Percentiles rank a stretch among this genome's conserved stretches.
Evolutionary conservation across 129 eudicot species (phyloP).

Genomic region (Lactuca sativa): DNA sequence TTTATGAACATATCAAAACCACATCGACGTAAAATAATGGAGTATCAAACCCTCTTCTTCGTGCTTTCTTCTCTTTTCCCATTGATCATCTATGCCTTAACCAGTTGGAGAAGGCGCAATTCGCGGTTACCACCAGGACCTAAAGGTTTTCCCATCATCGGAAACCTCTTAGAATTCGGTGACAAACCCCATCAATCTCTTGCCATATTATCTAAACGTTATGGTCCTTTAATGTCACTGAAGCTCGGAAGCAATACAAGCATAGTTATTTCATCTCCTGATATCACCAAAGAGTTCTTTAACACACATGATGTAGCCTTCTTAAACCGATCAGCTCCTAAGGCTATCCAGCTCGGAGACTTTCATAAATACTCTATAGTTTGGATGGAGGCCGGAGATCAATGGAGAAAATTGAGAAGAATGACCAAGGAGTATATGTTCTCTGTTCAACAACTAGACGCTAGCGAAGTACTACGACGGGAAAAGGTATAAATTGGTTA

Average conservation of each 20-base stretch:
- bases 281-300: conserved; percentile 37
- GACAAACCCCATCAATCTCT: too few relatives aligned
- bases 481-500: conserved; percentile 1
- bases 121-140: conserved; percentile 60
- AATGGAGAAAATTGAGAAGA: conserved; percentile 47
- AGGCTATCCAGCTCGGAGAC: not conserved
- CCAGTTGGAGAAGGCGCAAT: conserved; percentile 15
- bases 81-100: not conserved
- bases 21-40: not conserved
- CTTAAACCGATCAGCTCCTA: conserved; percentile 22
- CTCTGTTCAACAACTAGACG: too few relatives aligned
- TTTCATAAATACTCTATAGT: conserved; percentile 37
- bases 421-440: conserved; percentile 30
- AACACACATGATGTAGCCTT: conserved; percentile 36
- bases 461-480: not conserved
- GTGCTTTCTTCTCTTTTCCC: not conserved
- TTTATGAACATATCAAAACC: not conserved
- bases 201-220: not conserved
- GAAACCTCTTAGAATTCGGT: too few relatives aligned
- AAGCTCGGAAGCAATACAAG: conserved; percentile 19
- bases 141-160: conserved; percentile 26
- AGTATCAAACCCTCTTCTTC: not conserved
- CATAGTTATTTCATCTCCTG: conserved; percentile 50
- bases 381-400: conserved; percentile 29
- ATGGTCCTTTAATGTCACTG: too few relatives aligned